Evolutionary conservation across 2,329 filamentous ascomycete species (phyloP).

Genomic region (Colletotrichum noveboracense): DNA sequence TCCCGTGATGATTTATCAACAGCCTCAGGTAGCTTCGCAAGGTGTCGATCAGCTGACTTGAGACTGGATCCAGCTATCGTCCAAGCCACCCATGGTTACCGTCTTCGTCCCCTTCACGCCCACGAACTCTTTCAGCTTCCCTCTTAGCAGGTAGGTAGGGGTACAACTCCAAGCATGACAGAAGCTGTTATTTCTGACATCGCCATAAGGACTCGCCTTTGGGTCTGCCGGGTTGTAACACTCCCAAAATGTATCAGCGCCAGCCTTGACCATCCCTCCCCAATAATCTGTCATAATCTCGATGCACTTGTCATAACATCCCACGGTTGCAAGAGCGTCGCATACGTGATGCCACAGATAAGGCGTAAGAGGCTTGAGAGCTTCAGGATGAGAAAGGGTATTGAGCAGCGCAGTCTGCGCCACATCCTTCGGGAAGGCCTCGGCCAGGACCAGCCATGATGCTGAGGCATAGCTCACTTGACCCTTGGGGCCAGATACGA

Average conservation of each 20-base stretch:
- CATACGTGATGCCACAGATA: slow-evolving; percentile 35
- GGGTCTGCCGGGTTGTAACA: slow-evolving; percentile 32
- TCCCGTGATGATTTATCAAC: background rate
- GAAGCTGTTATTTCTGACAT: slow-evolving; percentile 36
- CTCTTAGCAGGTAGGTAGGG: slow-evolving; percentile 31
- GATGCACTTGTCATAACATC: slow-evolving; percentile 29
- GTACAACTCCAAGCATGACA: slow-evolving; percentile 39
- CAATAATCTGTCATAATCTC: slow-evolving; percentile 35
- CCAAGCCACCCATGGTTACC: background rate
- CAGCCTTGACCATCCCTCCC: slow-evolving; percentile 35
- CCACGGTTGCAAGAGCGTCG: slow-evolving; percentile 30
- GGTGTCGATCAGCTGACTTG: background rate
- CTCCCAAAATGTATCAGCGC: slow-evolving; percentile 39
- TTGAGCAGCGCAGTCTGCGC: slow-evolving; percentile 26
- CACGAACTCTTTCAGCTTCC: slow-evolving; percentile 6
- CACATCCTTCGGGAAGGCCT: slow-evolving; percentile 23
- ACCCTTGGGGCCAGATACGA: slow-evolving; percentile 29
- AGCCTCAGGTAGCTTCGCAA: background rate
- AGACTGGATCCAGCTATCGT: background rate
- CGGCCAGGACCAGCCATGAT: slow-evolving; percentile 35
- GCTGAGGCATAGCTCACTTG: slow-evolving; percentile 35
- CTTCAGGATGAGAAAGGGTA: slow-evolving; percentile 26
- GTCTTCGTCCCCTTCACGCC: background rate
- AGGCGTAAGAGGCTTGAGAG: slow-evolving; percentile 33
- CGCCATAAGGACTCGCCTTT: slow-evolving; percentile 33